Evolutionary conservation across 2,329 filamentous ascomycete genomes (phyloP).

Genomic region (Cercospora sp.): DNA sequence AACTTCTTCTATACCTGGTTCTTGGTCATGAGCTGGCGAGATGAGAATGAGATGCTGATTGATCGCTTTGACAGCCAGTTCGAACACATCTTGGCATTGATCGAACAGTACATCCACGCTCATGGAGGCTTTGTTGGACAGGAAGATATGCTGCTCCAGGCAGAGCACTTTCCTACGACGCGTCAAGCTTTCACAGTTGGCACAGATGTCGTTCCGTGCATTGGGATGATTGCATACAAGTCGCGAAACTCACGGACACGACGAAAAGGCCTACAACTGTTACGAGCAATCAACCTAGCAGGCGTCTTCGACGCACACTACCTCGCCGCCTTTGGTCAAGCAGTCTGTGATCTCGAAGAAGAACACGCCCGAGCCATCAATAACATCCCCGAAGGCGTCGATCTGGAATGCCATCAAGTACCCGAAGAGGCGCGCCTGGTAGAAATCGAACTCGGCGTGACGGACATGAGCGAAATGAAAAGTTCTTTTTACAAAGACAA

Average conservation of each 20-base stretch:
- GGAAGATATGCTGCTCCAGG: conserved; percentile 7
- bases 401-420: conserved; percentile 20
- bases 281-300: conserved; percentile 22
- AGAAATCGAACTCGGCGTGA: conserved; percentile 19
- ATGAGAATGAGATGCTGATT: conserved; percentile 19
- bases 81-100: conserved; percentile 17
- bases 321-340: conserved; percentile 20
- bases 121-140: not conserved
- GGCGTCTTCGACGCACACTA: conserved; percentile 26
- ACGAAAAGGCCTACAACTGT: conserved; percentile 14
- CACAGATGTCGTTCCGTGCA: conserved; percentile 23
- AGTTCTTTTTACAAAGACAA: conserved; percentile 20
- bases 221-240: conserved; percentile 24
- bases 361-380: conserved; percentile 20
- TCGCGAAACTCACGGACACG: conserved; percentile 17
- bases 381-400: conserved; percentile 16
- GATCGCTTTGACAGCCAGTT: conserved; percentile 26
- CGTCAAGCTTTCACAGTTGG: conserved; percentile 24
- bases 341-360: conserved; percentile 24
- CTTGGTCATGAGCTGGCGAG: conserved; percentile 23
- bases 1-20: conserved; percentile 28
- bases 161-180: conserved; percentile 1
- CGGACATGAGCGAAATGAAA: conserved; percentile 5
- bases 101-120: conserved; percentile 22
- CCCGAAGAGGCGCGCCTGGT: conserved; percentile 22